Evolutionary conservation across 306 rosid genomes (phyloP), one percentile per base, ranked within the genome.

Genomic region (Spatholobus suberectus): DNA sequence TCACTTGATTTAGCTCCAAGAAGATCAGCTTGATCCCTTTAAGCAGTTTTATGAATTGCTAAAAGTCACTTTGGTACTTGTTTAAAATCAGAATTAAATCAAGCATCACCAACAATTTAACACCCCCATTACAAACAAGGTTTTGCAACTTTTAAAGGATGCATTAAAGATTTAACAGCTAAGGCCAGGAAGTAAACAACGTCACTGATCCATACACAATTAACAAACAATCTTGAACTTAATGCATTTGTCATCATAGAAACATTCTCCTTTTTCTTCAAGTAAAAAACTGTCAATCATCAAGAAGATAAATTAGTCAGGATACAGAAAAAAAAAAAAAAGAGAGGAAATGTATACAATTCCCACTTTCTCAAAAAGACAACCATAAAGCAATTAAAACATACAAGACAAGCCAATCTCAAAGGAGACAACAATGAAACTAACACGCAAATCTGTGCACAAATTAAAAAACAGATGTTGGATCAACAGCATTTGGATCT

Each of bases 231-330:
- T 69, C 35, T 69, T 10, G n/a, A 55, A 41, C 3, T 57, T 5
- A 38, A 69, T 9, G 15, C 24, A 23, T 38, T 61, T 70, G 62
- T 29, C 58, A 70, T 66, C 14, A 12, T 1, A 17, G 8, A 80
- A 47, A 26, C 4, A 43, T 80, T 79, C 54, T 43, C 51, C 63
- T 46, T 65, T 49, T 21, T 65, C 75, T 69, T 76, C 59, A 40
- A 46, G n/a, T 12, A n/a, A 10, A 62, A 18, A 18, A 77, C 1
- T 8, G 21, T 29, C 51, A 54, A 2, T 27, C 21, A 66, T 75
- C 55, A 67, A 67, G 29, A 6, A 18, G 70, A 66, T 41, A 40
- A 26, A 49, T 34, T 55, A 18, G 6, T 51, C 55, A 11, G 21
- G 41, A 46, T 8, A 3, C 32, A 29, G 32, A 3, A 29, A 1